These are phyloP conservation scores for Xylaria longipes DNA, from an alignment of 495 filamentous ascomycete species.

Conservation along the genomic window DNA sequence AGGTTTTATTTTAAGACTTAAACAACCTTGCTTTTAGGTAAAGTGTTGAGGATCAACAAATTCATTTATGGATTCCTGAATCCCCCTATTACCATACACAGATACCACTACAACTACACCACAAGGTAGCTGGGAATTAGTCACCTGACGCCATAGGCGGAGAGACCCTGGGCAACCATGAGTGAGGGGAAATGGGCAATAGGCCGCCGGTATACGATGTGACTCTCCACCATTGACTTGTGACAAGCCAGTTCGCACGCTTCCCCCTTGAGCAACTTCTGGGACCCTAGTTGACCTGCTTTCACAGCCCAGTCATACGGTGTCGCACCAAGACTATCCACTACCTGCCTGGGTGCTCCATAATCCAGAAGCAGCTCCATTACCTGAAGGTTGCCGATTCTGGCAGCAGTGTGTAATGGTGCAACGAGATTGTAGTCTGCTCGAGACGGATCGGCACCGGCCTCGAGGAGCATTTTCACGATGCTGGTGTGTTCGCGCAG, in stretches of 20 bases:
- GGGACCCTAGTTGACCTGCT: neutral
- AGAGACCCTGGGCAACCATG: neutral
- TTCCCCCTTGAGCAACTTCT: neutral
- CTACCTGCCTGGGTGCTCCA: neutral
- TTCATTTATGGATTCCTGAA: too few relatives aligned
- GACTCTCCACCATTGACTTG: neutral
- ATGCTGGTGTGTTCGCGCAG: neutral
- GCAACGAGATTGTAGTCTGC: neutral
- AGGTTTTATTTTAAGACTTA: too few relatives aligned
- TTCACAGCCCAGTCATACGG: neutral
- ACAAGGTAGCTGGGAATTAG: too few relatives aligned
- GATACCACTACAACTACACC: too few relatives aligned
- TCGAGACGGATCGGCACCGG: neutral
- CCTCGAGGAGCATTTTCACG: neutral
- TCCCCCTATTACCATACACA: too few relatives aligned
- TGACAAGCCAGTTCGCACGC: neutral
- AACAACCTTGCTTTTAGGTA: too few relatives aligned
- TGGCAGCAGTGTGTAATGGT: neutral
- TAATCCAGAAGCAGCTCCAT: neutral
- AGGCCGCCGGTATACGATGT: neutral
- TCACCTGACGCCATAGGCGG: neutral
- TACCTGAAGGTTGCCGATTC: neutral
- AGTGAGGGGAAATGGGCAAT: neutral
- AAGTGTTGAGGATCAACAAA: too few relatives aligned
- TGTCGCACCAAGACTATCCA: neutral